Base-by-base conservation (phyloP, 345 rosid species). In the Fremontodendron californicum region DNA sequence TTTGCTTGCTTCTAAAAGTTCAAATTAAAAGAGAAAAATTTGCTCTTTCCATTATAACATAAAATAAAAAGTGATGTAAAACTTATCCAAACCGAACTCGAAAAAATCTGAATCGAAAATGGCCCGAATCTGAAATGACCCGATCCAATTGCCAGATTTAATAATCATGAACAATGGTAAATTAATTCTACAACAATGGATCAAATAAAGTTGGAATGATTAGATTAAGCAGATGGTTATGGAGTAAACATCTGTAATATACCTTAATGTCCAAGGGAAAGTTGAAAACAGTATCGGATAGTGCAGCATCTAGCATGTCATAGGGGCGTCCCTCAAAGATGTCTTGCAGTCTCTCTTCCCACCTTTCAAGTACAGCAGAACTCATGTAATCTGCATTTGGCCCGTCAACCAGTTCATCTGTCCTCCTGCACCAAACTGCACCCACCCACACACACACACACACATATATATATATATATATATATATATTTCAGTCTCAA, bases 361-460 rank as follows among this genome's bases (percentile, higher is more conserved):
- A 87, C 49, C 83, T 68, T 21, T 89, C 86, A 29, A 89, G 89
- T 75, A 84, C 89, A 0, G 75, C 23, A 16, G 86, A 66, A 76
- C 77, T 80, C 88, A 83, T 79, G 80, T 77, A 62, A 9, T 8
- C 77, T 2, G 89, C 89, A 52, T 85, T 89, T 0, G 91, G 91
- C 0, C 91, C 94, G 63, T 90, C 90, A 8, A 88, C 90, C 25
- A 88, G 76, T 68, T 89, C 89, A 81, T 88, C 92, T 0, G 91
- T 89, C 71, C 92, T 88, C 75, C 86, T 86, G 81, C 92, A 86
- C 90, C 94, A 88, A 12, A 90, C 92, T 89, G 83, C 70, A 58
- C 18, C 40, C 11, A 6, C 42, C n/a, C n/a, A n/a, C n/a, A n/a
- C n/a, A n/a, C n/a, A n/a, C n/a, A n/a, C n/a, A n/a, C n/a, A n/a